Percentiles rank a stretch among this genome's conserved stretches.
Evolutionary conservation across 441 rosid genomes (phyloP).

Genomic region (Biscutella auriculata): DNA sequence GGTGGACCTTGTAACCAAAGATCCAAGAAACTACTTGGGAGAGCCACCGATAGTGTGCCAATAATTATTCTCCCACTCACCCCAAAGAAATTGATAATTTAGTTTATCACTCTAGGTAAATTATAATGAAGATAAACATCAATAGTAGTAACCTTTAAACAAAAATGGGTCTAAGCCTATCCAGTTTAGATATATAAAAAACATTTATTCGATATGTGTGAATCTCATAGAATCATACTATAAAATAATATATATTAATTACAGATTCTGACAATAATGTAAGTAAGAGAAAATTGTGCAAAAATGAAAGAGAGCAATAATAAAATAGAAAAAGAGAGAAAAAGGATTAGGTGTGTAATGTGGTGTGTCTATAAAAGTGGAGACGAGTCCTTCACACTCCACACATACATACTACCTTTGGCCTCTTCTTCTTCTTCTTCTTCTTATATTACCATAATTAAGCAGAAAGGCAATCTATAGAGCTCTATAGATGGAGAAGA

Average conservation of each 20-base stretch:
- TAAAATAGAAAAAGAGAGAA: not conserved
- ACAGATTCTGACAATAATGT: not conserved
- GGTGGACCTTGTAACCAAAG: conserved; percentile 22
- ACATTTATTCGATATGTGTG: not conserved
- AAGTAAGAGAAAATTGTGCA: not conserved
- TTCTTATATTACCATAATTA: not conserved
- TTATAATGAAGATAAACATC: not conserved
- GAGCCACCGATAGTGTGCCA: conserved; percentile 26
- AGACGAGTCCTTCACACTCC: conserved; percentile 5
- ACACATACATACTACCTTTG: conserved; percentile 1
- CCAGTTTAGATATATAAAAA: not conserved
- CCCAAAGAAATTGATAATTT: not conserved
- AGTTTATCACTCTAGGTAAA: not conserved
- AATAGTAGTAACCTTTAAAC: not conserved
- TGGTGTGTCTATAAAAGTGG: conserved; percentile 18
- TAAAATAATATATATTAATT: not conserved
- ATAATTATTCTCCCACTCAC: conserved; percentile 23
- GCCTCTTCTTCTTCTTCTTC: conserved; percentile 5
- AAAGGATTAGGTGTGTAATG: conserved; percentile 12
- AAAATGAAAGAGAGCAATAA: not conserved
- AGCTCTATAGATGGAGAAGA: conserved; percentile 23
- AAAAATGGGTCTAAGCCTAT: not conserved
- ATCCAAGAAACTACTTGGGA: conserved; percentile 13
- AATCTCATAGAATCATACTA: not conserved
- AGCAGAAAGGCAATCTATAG: not conserved